Evolutionary conservation across 1,284 basidiomycete species (phyloP).

Genomic region (Inonotus obliquus): DNA sequence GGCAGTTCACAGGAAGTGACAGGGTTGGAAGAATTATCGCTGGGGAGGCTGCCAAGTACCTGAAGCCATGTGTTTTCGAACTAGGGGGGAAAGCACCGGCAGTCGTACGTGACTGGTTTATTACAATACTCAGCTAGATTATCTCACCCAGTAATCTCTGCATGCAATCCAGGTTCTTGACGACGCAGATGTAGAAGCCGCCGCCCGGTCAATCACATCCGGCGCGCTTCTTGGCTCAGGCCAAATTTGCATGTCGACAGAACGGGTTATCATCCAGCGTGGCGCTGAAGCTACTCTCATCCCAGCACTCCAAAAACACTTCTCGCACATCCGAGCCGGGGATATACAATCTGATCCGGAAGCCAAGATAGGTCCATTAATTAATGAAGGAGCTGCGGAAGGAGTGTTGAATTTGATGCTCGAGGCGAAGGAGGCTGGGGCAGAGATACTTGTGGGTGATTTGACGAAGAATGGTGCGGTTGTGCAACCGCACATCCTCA

Average conservation of each 20-base stretch:
- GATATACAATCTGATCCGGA: constrained; percentile 24
- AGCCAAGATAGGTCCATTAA: constrained; percentile 38
- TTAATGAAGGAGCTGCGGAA: constrained; percentile 45
- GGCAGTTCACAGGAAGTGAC: constrained; percentile 67
- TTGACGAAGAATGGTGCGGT: constrained; percentile 36
- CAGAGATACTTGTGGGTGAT: constrained; percentile 48
- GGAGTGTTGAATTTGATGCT: constrained; percentile 44
- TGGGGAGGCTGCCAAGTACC: constrained; percentile 64
- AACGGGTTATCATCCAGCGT: constrained; percentile 58
- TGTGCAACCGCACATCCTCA: constrained; percentile 51
- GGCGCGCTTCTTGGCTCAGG: constrained; percentile 60
- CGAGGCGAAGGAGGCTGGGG: constrained; percentile 50
- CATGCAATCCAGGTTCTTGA: constrained; percentile 43
- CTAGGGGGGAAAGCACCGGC: constrained; percentile 75
- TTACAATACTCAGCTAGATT: neutral
- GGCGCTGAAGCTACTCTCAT: constrained; percentile 35
- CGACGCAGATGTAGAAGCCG: constrained; percentile 58
- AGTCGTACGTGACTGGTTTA: constrained; percentile 41
- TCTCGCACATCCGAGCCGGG: constrained; percentile 34
- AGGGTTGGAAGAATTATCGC: constrained; percentile 69
- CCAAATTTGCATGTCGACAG: constrained; percentile 69
- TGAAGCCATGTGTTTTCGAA: constrained; percentile 71
- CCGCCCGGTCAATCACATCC: constrained; percentile 50
- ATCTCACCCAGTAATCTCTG: neutral
- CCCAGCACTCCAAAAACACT: constrained; percentile 30